Conservation (phyloP, 805 yeast species). For the Candida mattraensis region DNA sequence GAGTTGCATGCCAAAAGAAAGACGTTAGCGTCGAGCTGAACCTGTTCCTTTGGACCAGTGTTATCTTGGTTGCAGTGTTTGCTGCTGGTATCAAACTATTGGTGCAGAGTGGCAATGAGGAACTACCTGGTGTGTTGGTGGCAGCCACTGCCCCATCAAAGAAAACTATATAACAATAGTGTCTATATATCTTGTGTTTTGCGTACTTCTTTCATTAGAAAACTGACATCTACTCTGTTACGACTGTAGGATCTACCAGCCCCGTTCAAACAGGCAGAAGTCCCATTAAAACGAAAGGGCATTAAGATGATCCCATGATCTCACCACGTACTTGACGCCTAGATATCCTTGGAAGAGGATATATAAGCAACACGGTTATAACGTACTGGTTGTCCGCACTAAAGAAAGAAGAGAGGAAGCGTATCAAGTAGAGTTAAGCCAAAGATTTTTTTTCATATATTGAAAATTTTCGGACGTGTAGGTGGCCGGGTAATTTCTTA, state of each 20-base stretch:
- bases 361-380: conserved; percentile 69
- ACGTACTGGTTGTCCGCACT: conserved; percentile 79
- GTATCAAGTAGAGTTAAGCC: too few relatives aligned
- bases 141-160: conserved; percentile 53
- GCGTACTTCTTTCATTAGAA: too few relatives aligned
- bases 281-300: conserved; percentile 53
- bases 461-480: conserved; percentile 9
- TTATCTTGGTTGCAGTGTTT: conserved; percentile 46
- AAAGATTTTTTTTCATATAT: conserved; percentile 2
- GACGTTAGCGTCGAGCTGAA: conserved; percentile 68
- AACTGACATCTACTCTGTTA: conserved; percentile 3
- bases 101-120: conserved; percentile 53
- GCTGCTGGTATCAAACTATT: conserved; percentile 55
- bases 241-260: conserved; percentile 67
- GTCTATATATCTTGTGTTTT: too few relatives aligned
- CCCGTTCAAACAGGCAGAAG: conserved; percentile 41
- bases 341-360: conserved; percentile 37
- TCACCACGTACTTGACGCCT: conserved; percentile 77
- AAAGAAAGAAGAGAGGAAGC: conserved; percentile 32
- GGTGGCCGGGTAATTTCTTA: conserved; percentile 12
- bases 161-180: conserved; percentile 29
- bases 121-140: conserved; percentile 67
- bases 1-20: conserved; percentile 61
- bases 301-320: conserved; percentile 64
- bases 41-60: conserved; percentile 64